Conservation (phyloP, 2,329 filamentous ascomycete species). For the Escovopsis sp. region DNA sequence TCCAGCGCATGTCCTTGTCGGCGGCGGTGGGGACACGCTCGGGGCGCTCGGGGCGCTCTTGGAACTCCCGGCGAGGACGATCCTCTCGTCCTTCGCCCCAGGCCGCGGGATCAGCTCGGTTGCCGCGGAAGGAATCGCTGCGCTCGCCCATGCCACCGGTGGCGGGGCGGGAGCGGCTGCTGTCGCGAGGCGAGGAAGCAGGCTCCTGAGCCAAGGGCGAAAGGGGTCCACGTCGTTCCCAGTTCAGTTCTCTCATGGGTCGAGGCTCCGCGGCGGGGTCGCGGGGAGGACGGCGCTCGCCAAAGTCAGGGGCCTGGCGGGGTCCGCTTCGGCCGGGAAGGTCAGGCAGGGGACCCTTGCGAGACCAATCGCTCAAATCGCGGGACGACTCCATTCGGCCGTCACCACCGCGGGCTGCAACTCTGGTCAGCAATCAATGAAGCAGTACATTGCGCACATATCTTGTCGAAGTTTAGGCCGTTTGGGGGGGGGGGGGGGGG, state of each 20-base stretch:
- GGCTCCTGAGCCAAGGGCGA: constrained; percentile 49
- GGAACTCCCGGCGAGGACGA: constrained; percentile 61
- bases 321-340: constrained; percentile 37
- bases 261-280: constrained; percentile 46
- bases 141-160: constrained; percentile 40
- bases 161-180: constrained; percentile 35
- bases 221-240: constrained; percentile 89
- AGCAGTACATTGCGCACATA: neutral
- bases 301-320: constrained; percentile 36
- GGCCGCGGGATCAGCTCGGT: constrained; percentile 54
- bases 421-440: neutral
- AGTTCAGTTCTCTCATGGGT: constrained; percentile 61
- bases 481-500: neutral
- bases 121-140: constrained; percentile 42
- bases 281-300: constrained; percentile 50
- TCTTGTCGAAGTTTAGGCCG: neutral
- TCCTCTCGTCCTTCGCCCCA: constrained; percentile 58
- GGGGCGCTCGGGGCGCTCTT: constrained; percentile 42
- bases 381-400: constrained; percentile 47
- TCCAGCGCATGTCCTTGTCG: constrained; percentile 89
- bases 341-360: constrained; percentile 77
- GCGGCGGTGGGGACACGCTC: constrained; percentile 68
- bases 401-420: constrained; percentile 67
- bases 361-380: constrained; percentile 81
- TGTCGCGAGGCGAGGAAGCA: constrained; percentile 35